phyloP scores from a whole-genome alignment of 345 rosid genomes.

The Crucihimalaya himalaica region DNA sequence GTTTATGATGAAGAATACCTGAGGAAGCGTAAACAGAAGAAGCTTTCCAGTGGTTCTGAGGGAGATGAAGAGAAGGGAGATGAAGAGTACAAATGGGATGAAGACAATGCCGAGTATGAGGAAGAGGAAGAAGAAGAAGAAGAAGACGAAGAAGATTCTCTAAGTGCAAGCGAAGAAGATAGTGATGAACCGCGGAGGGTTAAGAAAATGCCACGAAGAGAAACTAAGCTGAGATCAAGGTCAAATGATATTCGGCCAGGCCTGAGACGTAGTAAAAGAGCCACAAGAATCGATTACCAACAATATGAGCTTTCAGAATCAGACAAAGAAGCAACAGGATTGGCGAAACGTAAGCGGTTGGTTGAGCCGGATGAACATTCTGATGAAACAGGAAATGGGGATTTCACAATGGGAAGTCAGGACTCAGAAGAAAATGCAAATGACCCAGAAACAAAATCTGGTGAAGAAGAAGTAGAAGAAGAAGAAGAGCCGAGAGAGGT shows the following conservation, averaged over 20 bases:
- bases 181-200: conserved; percentile 72
- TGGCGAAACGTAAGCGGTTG: conserved; percentile 55
- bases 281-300: conserved; percentile 73
- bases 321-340: conserved; percentile 65
- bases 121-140: conserved; percentile 90
- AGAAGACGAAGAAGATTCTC: conserved; percentile 81
- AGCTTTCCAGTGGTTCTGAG: conserved; percentile 77
- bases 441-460: conserved; percentile 54
- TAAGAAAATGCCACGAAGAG: conserved; percentile 75
- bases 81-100: conserved; percentile 58
- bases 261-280: conserved; percentile 93
- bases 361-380: conserved; percentile 55
- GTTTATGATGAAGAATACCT: conserved; percentile 96
- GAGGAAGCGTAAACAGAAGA: conserved; percentile 77
- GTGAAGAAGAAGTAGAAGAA: conserved; percentile 45
- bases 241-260: conserved; percentile 78
- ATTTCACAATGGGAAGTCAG: conserved; percentile 67
- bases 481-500: conserved; percentile 41
- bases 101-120: conserved; percentile 83
- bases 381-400: conserved; percentile 65
- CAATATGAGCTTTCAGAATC: conserved; percentile 88
- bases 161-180: conserved; percentile 77
- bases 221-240: conserved; percentile 65
- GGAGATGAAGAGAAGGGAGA: conserved; percentile 65
- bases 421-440: conserved; percentile 63